Evolutionary conservation across 192 early-diverging fungal species (phyloP), one percentile per base, ranked within the genome.

Genomic region (Coemansia sp.): DNA sequence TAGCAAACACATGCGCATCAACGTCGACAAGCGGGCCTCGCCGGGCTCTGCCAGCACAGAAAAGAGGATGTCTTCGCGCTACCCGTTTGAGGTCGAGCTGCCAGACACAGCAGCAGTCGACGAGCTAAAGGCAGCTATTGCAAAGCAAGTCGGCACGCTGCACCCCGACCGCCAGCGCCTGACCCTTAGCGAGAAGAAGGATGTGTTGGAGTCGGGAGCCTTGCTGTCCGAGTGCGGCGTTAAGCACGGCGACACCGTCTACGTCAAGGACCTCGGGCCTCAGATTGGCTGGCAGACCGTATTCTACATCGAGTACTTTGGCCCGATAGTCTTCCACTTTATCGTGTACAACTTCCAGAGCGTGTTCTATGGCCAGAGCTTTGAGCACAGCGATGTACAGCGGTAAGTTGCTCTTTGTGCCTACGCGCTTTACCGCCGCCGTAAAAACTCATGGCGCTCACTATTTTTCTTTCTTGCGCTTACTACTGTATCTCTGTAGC

Each of bases 261-360:
- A 68, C 8, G 81, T 91, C 56, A 93, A 91, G 76, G 88, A 90
- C 57, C 77, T 90, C 10, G 86, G 93, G 9, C 91, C 91, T 14
- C 95, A 98, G 76, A 88, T 96, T 58, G 89, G 93, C 58, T 98
- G 95, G 95, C 82, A 83, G 56, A 92, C 90, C 17, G 94, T 96
- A 44, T 98, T 96, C 64, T 79, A 93, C 64, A 86, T 96, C 58
- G 95, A 98, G 75, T 98, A 98, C 53, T 65, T 88, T 38, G 95
- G 95, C 38, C 95, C 95, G 21, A 66, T 98, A 54, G 38, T 94
- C 29, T 74, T 95, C 65, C 93, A 98, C 57, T 86, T 88, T 29
- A 62, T 98, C 29, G 83, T 95, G 62, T 98, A 92, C 85, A 87
- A 86, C 68, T 80, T 88, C 32, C 83, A 83, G 17, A 70, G 64